Evolutionary conservation across 2,329 filamentous ascomycete genomes (phyloP).

Genomic region (Lecanicillium sp.): DNA sequence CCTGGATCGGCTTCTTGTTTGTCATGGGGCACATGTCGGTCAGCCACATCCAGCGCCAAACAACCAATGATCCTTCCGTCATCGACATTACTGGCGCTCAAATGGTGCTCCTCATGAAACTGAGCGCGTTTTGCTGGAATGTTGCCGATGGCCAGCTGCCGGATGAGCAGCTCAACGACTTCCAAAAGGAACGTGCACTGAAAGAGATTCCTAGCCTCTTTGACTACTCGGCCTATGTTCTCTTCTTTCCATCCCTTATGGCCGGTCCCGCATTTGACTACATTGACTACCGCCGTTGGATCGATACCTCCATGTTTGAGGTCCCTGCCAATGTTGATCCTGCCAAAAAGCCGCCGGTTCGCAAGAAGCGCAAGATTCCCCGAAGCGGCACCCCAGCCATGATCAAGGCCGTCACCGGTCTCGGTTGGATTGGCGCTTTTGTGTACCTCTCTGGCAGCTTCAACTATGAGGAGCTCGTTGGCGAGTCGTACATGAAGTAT

Average conservation of each 20-base stretch:
- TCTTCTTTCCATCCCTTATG: slow-evolving; percentile 91
- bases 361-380: slow-evolving; percentile 87
- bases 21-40: slow-evolving; percentile 93
- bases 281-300: slow-evolving; percentile 83
- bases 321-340: slow-evolving; percentile 75
- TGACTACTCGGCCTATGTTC: slow-evolving; percentile 81
- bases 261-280: slow-evolving; percentile 92
- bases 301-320: slow-evolving; percentile 92
- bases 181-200: slow-evolving; percentile 76
- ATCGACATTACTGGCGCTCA: slow-evolving; percentile 92
- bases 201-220: slow-evolving; percentile 64
- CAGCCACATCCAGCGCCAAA: slow-evolving; percentile 78
- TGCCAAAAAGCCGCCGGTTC: slow-evolving; percentile 72
- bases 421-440: slow-evolving; percentile 74
- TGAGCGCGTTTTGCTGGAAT: slow-evolving; percentile 96
- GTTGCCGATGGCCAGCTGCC: slow-evolving; percentile 84
- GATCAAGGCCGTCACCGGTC: slow-evolving; percentile 63
- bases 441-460: slow-evolving; percentile 64
- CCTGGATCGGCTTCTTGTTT: slow-evolving; percentile 91
- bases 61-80: slow-evolving; percentile 51
- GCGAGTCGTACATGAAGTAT: slow-evolving; percentile 58
- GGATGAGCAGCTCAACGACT: slow-evolving; percentile 70
- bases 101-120: slow-evolving; percentile 98
- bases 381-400: slow-evolving; percentile 80
- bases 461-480: slow-evolving; percentile 52